Base-by-base conservation (phyloP, 371 early-diverging fungal genomes). In the Synchytrium microbalum region DNA sequence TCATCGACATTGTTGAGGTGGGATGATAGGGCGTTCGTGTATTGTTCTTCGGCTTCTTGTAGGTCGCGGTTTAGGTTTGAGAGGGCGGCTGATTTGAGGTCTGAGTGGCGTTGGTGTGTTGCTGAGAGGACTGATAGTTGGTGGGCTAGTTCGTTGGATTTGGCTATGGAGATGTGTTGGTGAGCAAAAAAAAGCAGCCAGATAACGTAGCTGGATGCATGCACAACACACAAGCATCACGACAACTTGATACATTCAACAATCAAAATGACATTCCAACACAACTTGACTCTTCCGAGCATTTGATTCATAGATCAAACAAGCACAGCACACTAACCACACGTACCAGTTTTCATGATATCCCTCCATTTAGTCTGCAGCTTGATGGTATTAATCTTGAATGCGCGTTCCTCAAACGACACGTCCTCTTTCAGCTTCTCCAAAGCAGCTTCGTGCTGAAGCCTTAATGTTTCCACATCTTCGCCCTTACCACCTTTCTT, bases 41-140 rank as follows among this genome's bases (percentile, higher is more conserved):
- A 79, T 64, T 83, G 83, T 52, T 81, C 73, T 52, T 80, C 81
- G 25, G 81, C 77, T 64, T 81, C 82, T 23, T 13, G 33, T n/a
- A 80, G 64, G 27, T 79, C 73, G 2, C 55, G 24, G 19, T 70
- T 67, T 32, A 80, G 71, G 30, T 58, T 60, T 23, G 61, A 59
- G 14, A 81, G 69, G 2, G 63, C 60, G 2, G 75, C 65, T 46
- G 72, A 65, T 58, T 81, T 80, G 29, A 71, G 64, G 64, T 82
- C 83, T 24, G 80, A 59, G 63, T 76, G 74, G 27, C 81, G 62
- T 56, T 77, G 67, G 63, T 79, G 79, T 25, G 75, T 63, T 54
- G 72, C 73, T 25, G 64, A 60, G 32, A 77, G 74, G 26, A 67
- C 64, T 26, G 71, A 68, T 38, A 77, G 58, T 52, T 76, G 75